Percentiles rank a stretch among this genome's conserved stretches.
These are phyloP conservation scores for Dendrobium nobile DNA, from an alignment of 106 monocot genomes.

Conservation along the genomic window DNA sequence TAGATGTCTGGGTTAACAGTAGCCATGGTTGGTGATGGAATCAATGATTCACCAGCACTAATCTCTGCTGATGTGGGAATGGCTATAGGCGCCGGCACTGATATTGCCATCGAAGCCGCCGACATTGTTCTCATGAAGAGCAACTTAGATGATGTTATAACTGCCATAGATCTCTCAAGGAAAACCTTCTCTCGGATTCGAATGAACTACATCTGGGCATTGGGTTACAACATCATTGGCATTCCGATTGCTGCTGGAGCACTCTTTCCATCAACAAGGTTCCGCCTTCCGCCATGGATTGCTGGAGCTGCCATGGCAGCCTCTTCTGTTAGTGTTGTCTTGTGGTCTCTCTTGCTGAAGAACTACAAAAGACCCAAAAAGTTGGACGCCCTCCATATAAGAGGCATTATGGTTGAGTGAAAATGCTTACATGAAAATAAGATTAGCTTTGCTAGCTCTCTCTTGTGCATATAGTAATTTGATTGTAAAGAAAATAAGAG, in stretches of 20 bases:
- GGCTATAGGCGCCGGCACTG: slow-evolving; percentile 90
- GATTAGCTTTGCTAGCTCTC: neutral
- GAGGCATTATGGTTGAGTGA: slow-evolving; percentile 44
- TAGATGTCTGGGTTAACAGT: slow-evolving; percentile 78
- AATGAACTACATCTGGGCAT: slow-evolving; percentile 85
- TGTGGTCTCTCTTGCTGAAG: slow-evolving; percentile 76
- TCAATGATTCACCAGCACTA: slow-evolving; percentile 88
- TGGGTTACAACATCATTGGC: slow-evolving; percentile 85
- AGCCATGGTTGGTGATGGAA: slow-evolving; percentile 96
- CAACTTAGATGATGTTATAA: slow-evolving; percentile 89
- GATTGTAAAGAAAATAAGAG: neutral
- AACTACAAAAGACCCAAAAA: slow-evolving; percentile 65
- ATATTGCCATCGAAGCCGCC: slow-evolving; percentile 91
- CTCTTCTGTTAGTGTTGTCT: slow-evolving; percentile 88
- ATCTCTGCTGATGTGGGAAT: slow-evolving; percentile 89
- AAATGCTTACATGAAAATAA: slow-evolving; percentile 6
- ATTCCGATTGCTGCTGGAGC: slow-evolving; percentile 90
- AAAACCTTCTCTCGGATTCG: slow-evolving; percentile 78
- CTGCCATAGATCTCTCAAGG: slow-evolving; percentile 81
- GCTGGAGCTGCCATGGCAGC: slow-evolving; percentile 89
- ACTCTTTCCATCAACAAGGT: slow-evolving; percentile 59
- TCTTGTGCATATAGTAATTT: neutral
- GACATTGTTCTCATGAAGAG: slow-evolving; percentile 98
- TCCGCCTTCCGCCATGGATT: slow-evolving; percentile 84
- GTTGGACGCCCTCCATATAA: slow-evolving; percentile 39